phyloP scores from a whole-genome alignment of 805 yeast species.

The Yarrowia sp. region DNA sequence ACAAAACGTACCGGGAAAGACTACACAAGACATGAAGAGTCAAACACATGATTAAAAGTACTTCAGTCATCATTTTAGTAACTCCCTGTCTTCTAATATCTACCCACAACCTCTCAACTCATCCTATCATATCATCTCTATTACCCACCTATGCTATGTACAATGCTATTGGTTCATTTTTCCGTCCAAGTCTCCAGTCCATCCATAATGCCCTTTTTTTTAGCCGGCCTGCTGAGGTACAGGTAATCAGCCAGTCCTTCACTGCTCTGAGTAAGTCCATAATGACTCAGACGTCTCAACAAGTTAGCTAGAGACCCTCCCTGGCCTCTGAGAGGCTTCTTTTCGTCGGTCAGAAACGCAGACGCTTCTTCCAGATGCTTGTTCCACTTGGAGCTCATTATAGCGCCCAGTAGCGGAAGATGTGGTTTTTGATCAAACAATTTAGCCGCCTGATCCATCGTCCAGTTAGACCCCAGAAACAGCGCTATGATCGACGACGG shows the following conservation, averaged over 20 bases:
- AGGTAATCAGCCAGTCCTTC: constrained; percentile 14
- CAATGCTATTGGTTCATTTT: constrained; percentile 30
- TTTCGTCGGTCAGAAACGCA: background rate
- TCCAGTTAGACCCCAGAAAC: constrained; percentile 15
- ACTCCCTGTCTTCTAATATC: too few relatives aligned
- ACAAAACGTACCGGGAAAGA: too few relatives aligned
- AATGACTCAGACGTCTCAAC: constrained; percentile 13
- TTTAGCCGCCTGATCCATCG: constrained; percentile 4
- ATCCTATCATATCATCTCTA: background rate
- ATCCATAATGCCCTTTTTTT: background rate
- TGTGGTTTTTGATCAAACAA: constrained; percentile 10
- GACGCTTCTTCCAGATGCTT: constrained; percentile 8
- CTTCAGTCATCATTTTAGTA: too few relatives aligned
- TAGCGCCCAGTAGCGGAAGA: constrained; percentile 12
- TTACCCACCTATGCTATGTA: constrained; percentile 30
- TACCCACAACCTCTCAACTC: too few relatives aligned
- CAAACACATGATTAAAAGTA: too few relatives aligned
- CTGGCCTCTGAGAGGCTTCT: background rate
- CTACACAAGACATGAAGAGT: too few relatives aligned
- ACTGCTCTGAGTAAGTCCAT: constrained; percentile 11
- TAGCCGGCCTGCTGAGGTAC: constrained; percentile 13
- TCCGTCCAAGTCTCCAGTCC: background rate
- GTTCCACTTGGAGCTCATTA: constrained; percentile 13
- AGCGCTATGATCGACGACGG: constrained; percentile 21
- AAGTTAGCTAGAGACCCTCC: constrained; percentile 1